Percentiles rank a stretch among this genome's conserved stretches.
These are phyloP conservation scores for Microdochium trichocladiopsis DNA, from an alignment of 2,329 filamentous ascomycete genomes.

Conservation along the genomic window DNA sequence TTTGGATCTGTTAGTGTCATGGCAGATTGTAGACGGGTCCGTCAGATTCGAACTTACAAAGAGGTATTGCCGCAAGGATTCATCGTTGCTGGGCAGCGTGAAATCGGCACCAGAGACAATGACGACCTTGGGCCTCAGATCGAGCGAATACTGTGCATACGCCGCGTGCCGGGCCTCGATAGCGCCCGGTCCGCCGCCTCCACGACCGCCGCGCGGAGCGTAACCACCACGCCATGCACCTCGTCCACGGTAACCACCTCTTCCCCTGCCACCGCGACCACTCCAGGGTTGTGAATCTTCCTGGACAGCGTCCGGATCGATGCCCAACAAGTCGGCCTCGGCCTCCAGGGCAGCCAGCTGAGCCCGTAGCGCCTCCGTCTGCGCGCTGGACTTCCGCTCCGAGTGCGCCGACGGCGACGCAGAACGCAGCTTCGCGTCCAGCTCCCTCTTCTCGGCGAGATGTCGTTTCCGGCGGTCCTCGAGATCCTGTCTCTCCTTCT, in stretches of 20 bases:
- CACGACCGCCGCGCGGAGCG: conserved; percentile 36
- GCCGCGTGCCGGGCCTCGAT: conserved; percentile 33
- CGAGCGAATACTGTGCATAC: conserved; percentile 60
- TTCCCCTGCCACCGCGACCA: conserved; percentile 28
- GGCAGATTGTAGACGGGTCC: background rate
- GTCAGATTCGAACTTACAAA: conserved; percentile 41
- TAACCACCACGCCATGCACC: conserved; percentile 33
- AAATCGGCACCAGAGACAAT: conserved; percentile 58
- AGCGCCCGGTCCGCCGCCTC: conserved; percentile 12
- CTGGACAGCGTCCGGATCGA: conserved; percentile 48
- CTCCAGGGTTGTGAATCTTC: conserved; percentile 32
- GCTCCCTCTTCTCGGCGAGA: conserved; percentile 54
- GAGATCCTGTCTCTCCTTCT: conserved; percentile 54
- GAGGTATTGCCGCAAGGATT: conserved; percentile 64
- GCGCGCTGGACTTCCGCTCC: conserved; percentile 40
- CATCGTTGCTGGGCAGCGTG: conserved; percentile 55
- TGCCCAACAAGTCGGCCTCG: conserved; percentile 62
- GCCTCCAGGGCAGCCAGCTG: conserved; percentile 67
- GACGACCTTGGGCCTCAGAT: conserved; percentile 68
- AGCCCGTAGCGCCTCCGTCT: conserved; percentile 61
- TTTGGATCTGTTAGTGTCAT: conserved; percentile 14
- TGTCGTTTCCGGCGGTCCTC: conserved; percentile 58
- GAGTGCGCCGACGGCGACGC: background rate
- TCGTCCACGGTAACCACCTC: conserved; percentile 29
- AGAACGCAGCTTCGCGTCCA: conserved; percentile 48